Evolutionary conservation across 441 rosid genomes (phyloP), one percentile per base, ranked within the genome.

Genomic region (Gossypium armourianum): DNA sequence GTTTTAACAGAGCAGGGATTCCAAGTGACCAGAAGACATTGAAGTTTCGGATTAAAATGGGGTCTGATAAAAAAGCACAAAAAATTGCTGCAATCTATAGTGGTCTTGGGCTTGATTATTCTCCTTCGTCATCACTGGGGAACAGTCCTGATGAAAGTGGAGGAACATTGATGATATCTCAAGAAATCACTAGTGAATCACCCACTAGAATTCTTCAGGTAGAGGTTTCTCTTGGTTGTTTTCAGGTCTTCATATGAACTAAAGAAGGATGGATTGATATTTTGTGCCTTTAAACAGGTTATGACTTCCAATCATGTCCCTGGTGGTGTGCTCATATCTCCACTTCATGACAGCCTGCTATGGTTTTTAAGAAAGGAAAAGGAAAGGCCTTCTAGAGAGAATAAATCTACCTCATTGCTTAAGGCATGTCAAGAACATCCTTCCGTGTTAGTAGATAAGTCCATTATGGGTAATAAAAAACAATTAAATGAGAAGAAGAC

Each of bases 141-240:
- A 76, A 84, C 75, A 81, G 78, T 73, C 76, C 78, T 15, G 78
- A 77, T 36, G 83, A 71, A 68, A 74, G 73, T 53, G 84, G 75
- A 36, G 81, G 62, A 55, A 55, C 55, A 62, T 62, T 71, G 8
- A 56, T 57, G 21, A 57, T 65, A 19, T 69, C 76, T 67, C 72
- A 49, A 50, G 77, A 63, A 20, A 53, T 71, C 47, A 70, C 21
- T 7, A 64, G 43, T 43, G 74, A 75, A 61, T 87, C 85, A 79
- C 83, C 86, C 3, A 55, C 82, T 58, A 76, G 69, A 74, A 87
- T 91, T 81, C 82, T 91, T 74, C 84, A 73, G 92, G 96, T 90
- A 74, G 76, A 77, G 32, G 69, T 73, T 72, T 57, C 52, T 55
- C 29, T 75, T 62, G 45, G 63, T 72, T 67, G 36, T 62, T 63